Evolutionary conservation across 1,284 basidiomycete genomes (phyloP).

Genomic region (Heterobasidion annosum): DNA sequence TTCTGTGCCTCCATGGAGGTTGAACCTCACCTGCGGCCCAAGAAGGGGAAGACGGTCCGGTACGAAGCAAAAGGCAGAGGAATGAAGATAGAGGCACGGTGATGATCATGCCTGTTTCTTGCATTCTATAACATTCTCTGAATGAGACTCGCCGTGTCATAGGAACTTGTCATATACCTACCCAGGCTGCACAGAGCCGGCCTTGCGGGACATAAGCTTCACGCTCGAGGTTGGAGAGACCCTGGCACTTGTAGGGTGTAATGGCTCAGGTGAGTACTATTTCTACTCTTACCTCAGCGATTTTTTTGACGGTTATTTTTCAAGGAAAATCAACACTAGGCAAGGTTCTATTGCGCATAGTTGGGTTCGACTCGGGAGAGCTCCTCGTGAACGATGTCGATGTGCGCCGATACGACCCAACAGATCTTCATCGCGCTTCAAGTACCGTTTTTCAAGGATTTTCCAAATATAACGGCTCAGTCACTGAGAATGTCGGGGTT

Average conservation of each 20-base stretch:
- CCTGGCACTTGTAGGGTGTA: conserved; percentile 77
- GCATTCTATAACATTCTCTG: neutral
- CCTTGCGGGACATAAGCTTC: conserved; percentile 61
- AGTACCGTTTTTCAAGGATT: conserved; percentile 81
- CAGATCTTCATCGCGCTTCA: conserved; percentile 60
- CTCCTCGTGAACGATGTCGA: conserved; percentile 62
- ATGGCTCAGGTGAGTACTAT: conserved; percentile 56
- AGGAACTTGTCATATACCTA: conserved; percentile 72
- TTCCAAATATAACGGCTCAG: conserved; percentile 63
- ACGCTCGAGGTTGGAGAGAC: conserved; percentile 63
- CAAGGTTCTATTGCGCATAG: conserved; percentile 67
- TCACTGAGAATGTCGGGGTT: conserved; percentile 72
- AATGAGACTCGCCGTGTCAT: neutral
- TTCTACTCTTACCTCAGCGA: neutral
- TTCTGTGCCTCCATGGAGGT: conserved; percentile 68
- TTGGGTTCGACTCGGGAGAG: conserved; percentile 60
- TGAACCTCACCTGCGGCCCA: conserved; percentile 56
- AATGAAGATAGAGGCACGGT: conserved; percentile 65
- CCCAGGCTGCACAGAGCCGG: conserved; percentile 57
- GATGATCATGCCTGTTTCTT: conserved; percentile 9
- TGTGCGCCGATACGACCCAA: conserved; percentile 51
- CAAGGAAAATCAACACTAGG: conserved; percentile 77
- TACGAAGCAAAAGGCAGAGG: conserved; percentile 42
- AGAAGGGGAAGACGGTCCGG: conserved; percentile 33
- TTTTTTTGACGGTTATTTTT: conserved; percentile 8